Conservation (phyloP, 106 monocot species). For the Apostasia ramifera region DNA sequence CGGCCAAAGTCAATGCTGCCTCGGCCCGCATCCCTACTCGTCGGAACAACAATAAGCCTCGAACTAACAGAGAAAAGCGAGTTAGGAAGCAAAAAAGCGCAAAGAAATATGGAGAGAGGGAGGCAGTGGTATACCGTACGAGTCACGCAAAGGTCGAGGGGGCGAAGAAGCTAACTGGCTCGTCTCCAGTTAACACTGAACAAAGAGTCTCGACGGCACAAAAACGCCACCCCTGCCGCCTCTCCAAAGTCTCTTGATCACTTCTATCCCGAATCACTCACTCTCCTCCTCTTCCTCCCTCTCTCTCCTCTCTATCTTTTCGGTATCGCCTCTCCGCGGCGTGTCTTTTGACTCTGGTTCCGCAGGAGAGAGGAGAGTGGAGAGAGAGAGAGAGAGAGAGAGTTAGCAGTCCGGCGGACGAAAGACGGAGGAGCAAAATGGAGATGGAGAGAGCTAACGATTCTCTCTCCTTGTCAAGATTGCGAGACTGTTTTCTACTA, state of each 20-base stretch:
- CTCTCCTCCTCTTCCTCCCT: conserved; percentile 11
- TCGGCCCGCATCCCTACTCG: conserved; percentile 9
- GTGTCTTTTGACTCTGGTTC: not conserved
- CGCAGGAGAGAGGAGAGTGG: not conserved
- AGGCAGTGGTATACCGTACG: conserved; percentile 72
- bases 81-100: conserved; percentile 1
- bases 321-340: not conserved
- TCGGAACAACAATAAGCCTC: not conserved
- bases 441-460: no score
- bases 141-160: conserved; percentile 38
- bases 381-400: not conserved
- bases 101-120: conserved; percentile 32
- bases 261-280: not conserved
- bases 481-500: no score
- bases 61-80: conserved; percentile 10
- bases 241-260: conserved; percentile 4
- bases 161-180: conserved; percentile 1
- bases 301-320: not conserved
- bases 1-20: not conserved
- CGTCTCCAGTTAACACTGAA: not conserved
- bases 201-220: conserved; percentile 60
- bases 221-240: conserved; percentile 70
- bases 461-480: no score
- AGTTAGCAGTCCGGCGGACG: conserved; percentile 2
- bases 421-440: not conserved